These are phyloP conservation scores for Eutrema salsugineum DNA, from an alignment of 441 rosid genomes.

Conservation along the genomic window DNA sequence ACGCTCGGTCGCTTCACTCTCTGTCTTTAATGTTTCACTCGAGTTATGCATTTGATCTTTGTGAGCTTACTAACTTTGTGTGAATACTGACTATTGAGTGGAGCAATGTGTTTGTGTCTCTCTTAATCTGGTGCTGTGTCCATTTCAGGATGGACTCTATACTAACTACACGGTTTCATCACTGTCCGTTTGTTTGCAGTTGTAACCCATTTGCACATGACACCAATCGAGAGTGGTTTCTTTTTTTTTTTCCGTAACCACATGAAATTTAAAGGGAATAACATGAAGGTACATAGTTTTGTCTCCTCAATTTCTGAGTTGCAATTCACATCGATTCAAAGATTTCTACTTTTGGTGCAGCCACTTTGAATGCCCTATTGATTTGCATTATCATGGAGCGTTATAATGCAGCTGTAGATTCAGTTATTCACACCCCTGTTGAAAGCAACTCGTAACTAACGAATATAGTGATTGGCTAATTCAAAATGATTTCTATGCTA, in stretches of 20 bases:
- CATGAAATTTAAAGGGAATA: constrained; percentile 14
- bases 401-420: not conserved
- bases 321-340: not conserved
- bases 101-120: constrained; percentile 6
- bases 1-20: not conserved
- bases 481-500: not conserved
- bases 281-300: constrained; percentile 30
- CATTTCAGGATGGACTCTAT: constrained; percentile 10
- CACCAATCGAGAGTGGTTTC: not conserved
- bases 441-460: not conserved
- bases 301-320: constrained; percentile 24
- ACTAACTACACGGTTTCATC: not conserved
- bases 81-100: not conserved
- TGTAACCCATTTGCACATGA: constrained; percentile 23
- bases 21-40: not conserved
- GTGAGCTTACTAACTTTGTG: not conserved
- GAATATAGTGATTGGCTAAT: not conserved
- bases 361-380: not conserved
- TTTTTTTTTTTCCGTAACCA: not conserved
- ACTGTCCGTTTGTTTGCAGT: constrained; percentile 7
- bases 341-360: constrained; percentile 8
- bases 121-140: constrained; percentile 18
- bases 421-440: not conserved
- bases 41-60: not conserved
- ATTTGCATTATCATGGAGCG: not conserved